Percentiles rank a stretch among this genome's conserved stretches.
These are phyloP conservation scores for Dendrobium officinale DNA, from an alignment of 106 monocot species.

Conservation along the genomic window DNA sequence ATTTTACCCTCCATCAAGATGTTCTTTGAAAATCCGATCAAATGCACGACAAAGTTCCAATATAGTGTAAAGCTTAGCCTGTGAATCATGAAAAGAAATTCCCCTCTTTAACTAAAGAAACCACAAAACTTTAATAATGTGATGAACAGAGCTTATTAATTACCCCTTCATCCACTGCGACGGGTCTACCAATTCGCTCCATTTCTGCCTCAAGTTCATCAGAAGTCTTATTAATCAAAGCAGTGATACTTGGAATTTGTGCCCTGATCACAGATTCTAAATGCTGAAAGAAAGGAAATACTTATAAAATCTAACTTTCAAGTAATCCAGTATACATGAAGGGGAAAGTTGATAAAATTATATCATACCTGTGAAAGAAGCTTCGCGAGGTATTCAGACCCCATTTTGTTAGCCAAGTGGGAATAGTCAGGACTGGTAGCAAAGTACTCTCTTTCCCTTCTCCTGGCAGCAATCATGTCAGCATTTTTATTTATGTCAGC, in stretches of 20 bases:
- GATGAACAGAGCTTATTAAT: background rate
- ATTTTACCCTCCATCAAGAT: conserved; percentile 80
- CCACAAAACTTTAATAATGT: background rate
- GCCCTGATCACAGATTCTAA: conserved; percentile 65
- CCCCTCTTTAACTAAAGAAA: background rate
- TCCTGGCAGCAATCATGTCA: conserved; percentile 67
- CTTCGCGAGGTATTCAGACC: conserved; percentile 83
- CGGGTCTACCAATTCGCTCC: conserved; percentile 52
- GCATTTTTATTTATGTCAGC: conserved; percentile 76
- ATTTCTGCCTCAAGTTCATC: conserved; percentile 70
- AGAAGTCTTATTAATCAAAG: conserved; percentile 58
- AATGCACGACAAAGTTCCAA: conserved; percentile 57
- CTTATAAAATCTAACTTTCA: background rate
- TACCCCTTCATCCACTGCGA: conserved; percentile 69
- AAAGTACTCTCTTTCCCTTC: conserved; percentile 70
- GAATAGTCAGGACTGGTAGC: conserved; percentile 65
- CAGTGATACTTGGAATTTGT: conserved; percentile 56
- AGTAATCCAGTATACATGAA: background rate
- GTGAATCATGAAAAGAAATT: conserved; percentile 1
- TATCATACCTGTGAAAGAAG: conserved; percentile 54
- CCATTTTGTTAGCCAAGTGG: conserved; percentile 79
- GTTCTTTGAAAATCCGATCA: conserved; percentile 58
- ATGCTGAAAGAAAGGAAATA: conserved; percentile 39
- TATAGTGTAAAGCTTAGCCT: conserved; percentile 77
- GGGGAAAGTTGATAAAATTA: background rate